phyloP scores from a whole-genome alignment of 2,329 filamentous ascomycete genomes.

The Botrytis medusae region DNA sequence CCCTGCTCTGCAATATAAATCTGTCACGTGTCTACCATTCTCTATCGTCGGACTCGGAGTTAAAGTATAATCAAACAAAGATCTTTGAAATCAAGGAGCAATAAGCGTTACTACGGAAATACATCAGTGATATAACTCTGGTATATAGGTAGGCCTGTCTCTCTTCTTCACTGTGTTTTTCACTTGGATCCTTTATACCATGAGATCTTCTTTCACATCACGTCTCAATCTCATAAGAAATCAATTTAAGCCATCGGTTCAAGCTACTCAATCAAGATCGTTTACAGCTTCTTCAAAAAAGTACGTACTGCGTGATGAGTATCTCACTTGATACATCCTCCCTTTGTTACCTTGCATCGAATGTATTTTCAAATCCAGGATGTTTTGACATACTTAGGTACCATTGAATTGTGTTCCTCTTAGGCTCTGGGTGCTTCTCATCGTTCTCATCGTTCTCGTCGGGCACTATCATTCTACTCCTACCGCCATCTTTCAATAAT shows the following conservation, averaged over 20 bases:
- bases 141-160: not conserved
- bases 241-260: not conserved
- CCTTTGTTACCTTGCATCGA: not conserved
- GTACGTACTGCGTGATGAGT: conserved; percentile 10
- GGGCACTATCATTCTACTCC: too few relatives aligned
- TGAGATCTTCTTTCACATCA: conserved; percentile 5
- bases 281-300: not conserved
- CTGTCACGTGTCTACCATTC: not conserved
- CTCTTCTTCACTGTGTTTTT: not conserved
- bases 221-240: conserved; percentile 9
- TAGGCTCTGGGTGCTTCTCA: not conserved
- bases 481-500: not conserved
- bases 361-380: not conserved
- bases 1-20: not conserved
- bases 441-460: not conserved
- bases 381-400: conserved; percentile 9
- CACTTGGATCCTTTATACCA: not conserved
- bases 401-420: not conserved
- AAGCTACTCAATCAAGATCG: not conserved
- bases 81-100: not conserved
- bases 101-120: not conserved
- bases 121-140: not conserved
- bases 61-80: not conserved
- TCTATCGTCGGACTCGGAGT: not conserved
- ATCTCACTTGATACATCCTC: not conserved